Evolutionary conservation across 495 filamentous ascomycete species (phyloP), one percentile per base, ranked within the genome.

Genomic region (Hypoxylon cercidicola): DNA sequence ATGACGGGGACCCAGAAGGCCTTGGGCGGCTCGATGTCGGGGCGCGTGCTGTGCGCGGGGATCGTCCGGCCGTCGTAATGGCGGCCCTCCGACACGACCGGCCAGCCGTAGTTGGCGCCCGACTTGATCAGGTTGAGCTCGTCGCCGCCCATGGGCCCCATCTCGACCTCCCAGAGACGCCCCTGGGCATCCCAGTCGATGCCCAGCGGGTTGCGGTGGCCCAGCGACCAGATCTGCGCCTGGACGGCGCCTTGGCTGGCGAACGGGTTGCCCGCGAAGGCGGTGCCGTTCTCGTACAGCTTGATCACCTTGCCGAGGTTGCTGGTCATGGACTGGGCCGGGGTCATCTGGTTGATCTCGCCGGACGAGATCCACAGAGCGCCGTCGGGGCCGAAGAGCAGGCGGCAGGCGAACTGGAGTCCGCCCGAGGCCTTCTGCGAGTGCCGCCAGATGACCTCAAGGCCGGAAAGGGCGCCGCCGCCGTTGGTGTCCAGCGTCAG

Each of bases 1-100:
- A 76, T 76, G 51, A 76, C 74, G 47, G 74, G 74, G 65, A 70
- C 67, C 74, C 74, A 76, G 65, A 68, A 76, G 40, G 72, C 74
- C 58, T 76, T 76, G 47, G 74, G 74, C 46, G 74, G 41, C 19
- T 25, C 54, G 55, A 76, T 68, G 18, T 76, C 74, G 25, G 74
- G 69, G 56, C 74, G 71, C 21, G 74, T 76, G 67, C 58, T 71
- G 68, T 76, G 74, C 21, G 40, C 37, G 45, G 74, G 74, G 49
- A 76, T 76, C 32, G 63, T 67, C 12, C 69, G 62, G 51, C 74
- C 74, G 55, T 76, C 72, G 64, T 76, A 76, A 37, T 76, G 74
- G 60, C 64, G 56, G 40, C 74, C 74, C 62, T 72, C 64, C 47
- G 64, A 74, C 49, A 76, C 74, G 47, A 72, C 40, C 46, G 74